Evolutionary conservation across 257 asterid species (phyloP), one percentile per base, ranked within the genome.

Genomic region (Rauvolfia tetraphylla): DNA sequence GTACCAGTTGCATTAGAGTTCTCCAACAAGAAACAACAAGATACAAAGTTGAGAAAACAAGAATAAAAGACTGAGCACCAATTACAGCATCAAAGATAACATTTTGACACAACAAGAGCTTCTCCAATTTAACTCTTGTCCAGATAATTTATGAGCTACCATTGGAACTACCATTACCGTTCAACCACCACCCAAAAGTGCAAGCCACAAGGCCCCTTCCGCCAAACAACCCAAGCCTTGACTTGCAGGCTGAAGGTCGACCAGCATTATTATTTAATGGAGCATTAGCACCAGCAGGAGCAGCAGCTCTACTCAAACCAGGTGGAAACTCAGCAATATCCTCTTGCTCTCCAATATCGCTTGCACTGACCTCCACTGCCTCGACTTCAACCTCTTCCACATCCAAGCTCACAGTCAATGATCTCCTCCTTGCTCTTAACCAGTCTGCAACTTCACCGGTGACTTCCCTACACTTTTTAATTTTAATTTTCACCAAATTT

Each of bases 401-500:
- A 54, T 93, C 97, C 71, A 93, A 79, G 81, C 85, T 89, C 81
- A 93, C 91, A 0, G 88, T 83, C 79, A 93, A 79, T 2, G 86
- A 76, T 34, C 69, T 84, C 85, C 97, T 89, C 85, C 83, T 86
- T 1, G 88, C 90, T 85, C 92, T 88, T 78, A 93, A 78, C 88
- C 85, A 89, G 79, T 83, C 92, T 15, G 89, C 93, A 31, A 81
- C 86, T 27, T 85, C 93, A 36, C 88, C 77, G 0, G 96, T 90
- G 2, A 93, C 95, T 15, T 91, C 90, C 73, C 87, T 87, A 65
- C 98, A 91, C 81, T 93, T 93, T 86, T 89, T 93, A 46, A 93
- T 95, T 77, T 93, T 93, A 41, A 93, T 90, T 84, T 93, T 93
- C 76, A 91, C 95, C 83, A 93, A 80, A 87, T 91, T 93, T 0